A percentile compares a stretch with the other conserved stretches of the same genome.
These are phyloP conservation scores for Debaryomyces udenii DNA, from an alignment of 1,139 yeast species.

Conservation along the genomic window DNA sequence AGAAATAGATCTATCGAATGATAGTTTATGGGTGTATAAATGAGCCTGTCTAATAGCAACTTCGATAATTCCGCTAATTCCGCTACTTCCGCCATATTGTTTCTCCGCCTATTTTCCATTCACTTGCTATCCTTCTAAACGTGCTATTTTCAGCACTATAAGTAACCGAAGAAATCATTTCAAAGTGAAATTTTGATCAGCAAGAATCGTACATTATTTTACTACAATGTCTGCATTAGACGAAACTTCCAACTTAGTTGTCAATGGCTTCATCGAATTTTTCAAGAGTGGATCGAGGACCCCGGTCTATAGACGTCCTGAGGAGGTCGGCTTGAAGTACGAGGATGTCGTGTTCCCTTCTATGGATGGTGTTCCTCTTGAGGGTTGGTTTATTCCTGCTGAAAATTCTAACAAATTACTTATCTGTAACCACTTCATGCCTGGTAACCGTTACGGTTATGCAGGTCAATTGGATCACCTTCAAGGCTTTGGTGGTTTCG, in stretches of 20 bases:
- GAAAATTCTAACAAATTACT: conserved; percentile 5
- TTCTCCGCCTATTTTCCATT: neutral
- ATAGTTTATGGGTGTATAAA: no score
- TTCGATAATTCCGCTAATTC: no score
- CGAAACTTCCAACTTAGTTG: conserved; percentile 13
- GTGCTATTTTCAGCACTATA: neutral
- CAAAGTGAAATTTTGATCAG: no score
- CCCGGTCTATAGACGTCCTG: conserved; percentile 9
- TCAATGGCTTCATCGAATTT: conserved; percentile 4
- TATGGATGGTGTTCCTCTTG: conserved; percentile 9
- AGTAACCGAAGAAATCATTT: neutral
- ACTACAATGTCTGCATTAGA: conserved; percentile 10
- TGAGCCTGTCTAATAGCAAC: no score
- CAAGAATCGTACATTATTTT: neutral
- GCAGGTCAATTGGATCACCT: conserved; percentile 9
- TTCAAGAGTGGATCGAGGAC: conserved; percentile 5
- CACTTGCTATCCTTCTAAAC: neutral
- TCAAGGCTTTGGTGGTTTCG: conserved; percentile 11
- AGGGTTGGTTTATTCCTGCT: conserved; percentile 12
- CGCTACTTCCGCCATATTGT: neutral
- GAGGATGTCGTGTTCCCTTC: conserved; percentile 12
- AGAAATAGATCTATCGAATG: no score
- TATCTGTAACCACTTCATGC: conserved; percentile 12
- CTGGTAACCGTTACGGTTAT: conserved; percentile 12
- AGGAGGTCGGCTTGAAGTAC: conserved; percentile 9